Base-by-base conservation (phyloP, 768 basidiomycete species). In the Pisolithus microcarpus region DNA sequence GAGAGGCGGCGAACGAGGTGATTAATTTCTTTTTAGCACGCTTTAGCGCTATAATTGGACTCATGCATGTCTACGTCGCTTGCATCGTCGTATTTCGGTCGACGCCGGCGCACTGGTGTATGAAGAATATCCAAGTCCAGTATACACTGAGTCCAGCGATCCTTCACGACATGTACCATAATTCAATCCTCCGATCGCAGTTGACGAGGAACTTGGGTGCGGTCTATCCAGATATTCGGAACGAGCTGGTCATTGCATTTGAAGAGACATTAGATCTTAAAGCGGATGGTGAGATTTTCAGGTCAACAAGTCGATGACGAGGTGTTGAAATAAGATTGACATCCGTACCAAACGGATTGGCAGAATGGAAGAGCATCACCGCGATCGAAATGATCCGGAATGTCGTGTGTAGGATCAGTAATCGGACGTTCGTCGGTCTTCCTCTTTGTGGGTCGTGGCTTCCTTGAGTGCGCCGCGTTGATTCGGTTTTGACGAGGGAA, bases 391-490 rank as follows among this genome's bases (percentile, higher is more conserved):
- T 50, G 0, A 55, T 69, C 8, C 66, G 59, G 51, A 52, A 65
- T 26, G 58, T 79, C 15, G 58, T 80, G 7, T 65, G 69, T 34
- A 69, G 75, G 37, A 60, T 66, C 4, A 73, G 61, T 44, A 78
- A 75, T 53, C 70, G 80, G 16, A 43, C 71, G 0, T 75, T 81
- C 48, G 73, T 81, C 5, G 80, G 79, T 0, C 60, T 71, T 28
- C 76, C 77, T 2, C 46, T 75, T 1, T 79, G 79, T 77, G 40
- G 36, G 71, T 66, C 31, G 9, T n/a, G 34, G 21, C 13, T 19
- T 36, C 21, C n/a, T 28, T 7, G 13, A 11, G 28, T 16, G 8
- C 16, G 24, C 36, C 0, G 7, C 30, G 7, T 38, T 16, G 15
- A 23, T 16, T 7, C 2, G 23, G 13, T 34, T 36, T 46, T 18